Evolutionary conservation across 1,139 yeast species (phyloP).

Genomic region (Geotrichum histeridarum): DNA sequence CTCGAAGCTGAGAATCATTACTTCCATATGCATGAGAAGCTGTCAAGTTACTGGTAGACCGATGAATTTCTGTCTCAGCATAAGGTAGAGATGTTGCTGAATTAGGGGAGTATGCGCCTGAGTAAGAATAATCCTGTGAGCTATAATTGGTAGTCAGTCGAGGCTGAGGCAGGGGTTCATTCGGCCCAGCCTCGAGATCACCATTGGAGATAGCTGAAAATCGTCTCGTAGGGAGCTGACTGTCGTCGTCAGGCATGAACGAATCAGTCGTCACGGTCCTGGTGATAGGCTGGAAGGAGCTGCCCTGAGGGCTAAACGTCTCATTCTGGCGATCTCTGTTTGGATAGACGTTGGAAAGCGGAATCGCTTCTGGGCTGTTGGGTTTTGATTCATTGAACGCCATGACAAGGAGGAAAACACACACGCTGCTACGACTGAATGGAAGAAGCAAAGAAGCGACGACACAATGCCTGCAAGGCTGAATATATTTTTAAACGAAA

Average conservation of each 20-base stretch:
- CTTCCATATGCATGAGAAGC: constrained; percentile 6
- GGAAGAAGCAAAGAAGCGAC: too few species aligned
- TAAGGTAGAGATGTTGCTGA: not conserved
- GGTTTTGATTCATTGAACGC: not conserved
- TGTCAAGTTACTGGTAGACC: not conserved
- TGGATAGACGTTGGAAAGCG: constrained; percentile 5
- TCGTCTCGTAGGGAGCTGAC: not conserved
- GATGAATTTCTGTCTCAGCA: too few species aligned
- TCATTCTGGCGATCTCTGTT: not conserved
- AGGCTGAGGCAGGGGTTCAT: too few species aligned
- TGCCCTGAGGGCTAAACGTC: not conserved
- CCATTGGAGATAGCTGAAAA: not conserved
- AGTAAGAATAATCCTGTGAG: too few species aligned
- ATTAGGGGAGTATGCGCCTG: not conserved
- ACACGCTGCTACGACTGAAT: too few species aligned
- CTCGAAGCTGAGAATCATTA: not conserved
- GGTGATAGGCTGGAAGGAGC: not conserved
- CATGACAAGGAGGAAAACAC: constrained; percentile 16
- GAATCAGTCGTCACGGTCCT: not conserved
- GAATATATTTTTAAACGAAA: too few species aligned
- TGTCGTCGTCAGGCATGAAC: constrained; percentile 7
- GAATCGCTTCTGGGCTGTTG: constrained; percentile 1
- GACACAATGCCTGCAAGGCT: too few species aligned
- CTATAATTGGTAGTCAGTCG: too few species aligned
- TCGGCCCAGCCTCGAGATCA: too few species aligned